A percentile compares a stretch with the other conserved stretches of the same genome.
These are phyloP conservation scores for Vaccinium vitisidaea DNA, from an alignment of 148 eudicot genomes.

Conservation along the genomic window DNA sequence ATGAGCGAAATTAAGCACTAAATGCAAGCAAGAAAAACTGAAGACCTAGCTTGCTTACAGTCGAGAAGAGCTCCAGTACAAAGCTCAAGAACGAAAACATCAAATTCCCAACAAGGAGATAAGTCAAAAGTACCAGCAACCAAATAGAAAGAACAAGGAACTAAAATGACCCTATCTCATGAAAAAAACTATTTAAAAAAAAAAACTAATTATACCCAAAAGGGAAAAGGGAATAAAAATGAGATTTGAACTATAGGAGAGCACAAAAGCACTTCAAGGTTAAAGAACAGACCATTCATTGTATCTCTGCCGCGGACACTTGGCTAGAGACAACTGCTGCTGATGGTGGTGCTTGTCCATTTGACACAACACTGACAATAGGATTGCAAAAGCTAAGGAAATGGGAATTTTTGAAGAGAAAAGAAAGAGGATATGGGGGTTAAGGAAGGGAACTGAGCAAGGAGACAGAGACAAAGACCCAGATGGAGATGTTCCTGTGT, in stretches of 20 bases:
- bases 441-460: slow-evolving; percentile 30
- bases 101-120: not conserved
- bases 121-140: not conserved
- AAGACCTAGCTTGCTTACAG: not conserved
- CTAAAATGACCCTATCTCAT: not conserved
- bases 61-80: not conserved
- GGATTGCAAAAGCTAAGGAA: not conserved
- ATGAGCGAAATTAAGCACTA: not conserved
- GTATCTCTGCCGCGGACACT: slow-evolving; percentile 55
- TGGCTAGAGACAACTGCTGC: slow-evolving; percentile 50
- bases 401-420: slow-evolving; percentile 23
- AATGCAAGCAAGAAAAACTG: not conserved
- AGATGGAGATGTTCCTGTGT: slow-evolving; percentile 38
- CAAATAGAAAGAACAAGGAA: not conserved
- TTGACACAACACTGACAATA: slow-evolving; percentile 8
- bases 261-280: not conserved
- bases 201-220: not conserved
- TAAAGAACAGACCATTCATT: slow-evolving; percentile 69
- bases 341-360: slow-evolving; percentile 45
- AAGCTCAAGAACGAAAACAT: not conserved
- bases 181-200: not conserved
- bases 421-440: slow-evolving; percentile 27
- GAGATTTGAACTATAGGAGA: not conserved
- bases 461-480: slow-evolving; percentile 34
- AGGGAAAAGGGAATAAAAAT: not conserved